Evolutionary conservation across 257 asterid species (phyloP).

Genomic region (Salvia hispanica): DNA sequence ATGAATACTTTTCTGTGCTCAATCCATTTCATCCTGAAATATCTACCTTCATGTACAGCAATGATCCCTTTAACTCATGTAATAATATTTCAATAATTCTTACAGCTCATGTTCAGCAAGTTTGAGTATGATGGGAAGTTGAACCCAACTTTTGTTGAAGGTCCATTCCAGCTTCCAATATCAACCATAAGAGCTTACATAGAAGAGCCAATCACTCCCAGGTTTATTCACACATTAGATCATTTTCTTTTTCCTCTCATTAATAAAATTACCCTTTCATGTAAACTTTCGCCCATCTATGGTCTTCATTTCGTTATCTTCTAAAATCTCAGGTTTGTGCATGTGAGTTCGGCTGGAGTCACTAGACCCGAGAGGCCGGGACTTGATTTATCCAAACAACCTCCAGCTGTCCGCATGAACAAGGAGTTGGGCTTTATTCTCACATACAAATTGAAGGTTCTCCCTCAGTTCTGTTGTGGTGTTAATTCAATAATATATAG

Average conservation of each 20-base stretch:
- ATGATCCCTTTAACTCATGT: slow-evolving; percentile 75
- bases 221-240: slow-evolving; percentile 42
- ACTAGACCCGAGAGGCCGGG: slow-evolving; percentile 98
- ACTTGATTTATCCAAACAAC: slow-evolving; percentile 93
- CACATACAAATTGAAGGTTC: slow-evolving; percentile 92
- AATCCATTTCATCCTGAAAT: slow-evolving; percentile 2
- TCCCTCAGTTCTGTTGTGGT: slow-evolving; percentile 11
- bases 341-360: slow-evolving; percentile 95
- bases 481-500: neutral
- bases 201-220: slow-evolving; percentile 79
- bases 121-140: slow-evolving; percentile 93
- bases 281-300: too few species aligned
- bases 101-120: slow-evolving; percentile 96
- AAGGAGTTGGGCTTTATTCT: slow-evolving; percentile 89
- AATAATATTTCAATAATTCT: slow-evolving; percentile 15
- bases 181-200: slow-evolving; percentile 77
- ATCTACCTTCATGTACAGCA: neutral
- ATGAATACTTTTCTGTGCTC: neutral
- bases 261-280: neutral
- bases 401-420: slow-evolving; percentile 96
- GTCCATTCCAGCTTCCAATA: slow-evolving; percentile 87
- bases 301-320: slow-evolving; percentile 4
- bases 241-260: neutral
- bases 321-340: slow-evolving; percentile 63
- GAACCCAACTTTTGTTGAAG: slow-evolving; percentile 87